A percentile compares a stretch with the other conserved stretches of the same genome.
Evolutionary conservation across 345 rosid species (phyloP).

Genomic region (Acer yangbiense): DNA sequence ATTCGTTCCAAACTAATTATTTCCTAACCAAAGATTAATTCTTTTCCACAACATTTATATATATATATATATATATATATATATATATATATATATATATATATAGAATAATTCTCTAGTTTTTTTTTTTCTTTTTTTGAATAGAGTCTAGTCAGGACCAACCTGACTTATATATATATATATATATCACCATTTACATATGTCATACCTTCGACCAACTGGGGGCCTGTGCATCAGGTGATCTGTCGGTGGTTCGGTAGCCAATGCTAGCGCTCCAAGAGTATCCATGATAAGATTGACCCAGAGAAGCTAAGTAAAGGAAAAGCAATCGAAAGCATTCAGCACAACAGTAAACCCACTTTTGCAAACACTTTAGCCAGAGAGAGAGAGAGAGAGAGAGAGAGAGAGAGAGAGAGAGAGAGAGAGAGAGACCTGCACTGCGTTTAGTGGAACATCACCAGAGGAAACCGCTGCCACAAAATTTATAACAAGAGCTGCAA

Average conservation of each 20-base stretch:
- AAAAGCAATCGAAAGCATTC: neutral
- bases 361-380: neutral
- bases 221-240: conserved; percentile 90
- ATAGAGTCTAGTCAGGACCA: no score
- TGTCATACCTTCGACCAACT: conserved; percentile 84
- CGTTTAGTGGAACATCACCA: conserved; percentile 95
- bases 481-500: conserved; percentile 91
- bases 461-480: conserved; percentile 92
- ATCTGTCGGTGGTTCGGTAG: conserved; percentile 98
- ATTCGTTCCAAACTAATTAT: neutral
- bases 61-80: no score
- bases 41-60: neutral
- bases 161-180: no score
- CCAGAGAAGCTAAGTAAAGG: conserved; percentile 79
- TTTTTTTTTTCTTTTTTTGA: no score
- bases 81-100: no score
- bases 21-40: neutral
- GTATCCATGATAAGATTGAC: conserved; percentile 99
- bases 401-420: neutral
- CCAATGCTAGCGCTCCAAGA: conserved; percentile 96
- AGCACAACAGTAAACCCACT: neutral
- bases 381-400: no score
- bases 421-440: conserved; percentile 73
- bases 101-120: no score
- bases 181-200: neutral